Conservation (phyloP, 352 stramenopile species). For the Thraustotheca clavata region DNA sequence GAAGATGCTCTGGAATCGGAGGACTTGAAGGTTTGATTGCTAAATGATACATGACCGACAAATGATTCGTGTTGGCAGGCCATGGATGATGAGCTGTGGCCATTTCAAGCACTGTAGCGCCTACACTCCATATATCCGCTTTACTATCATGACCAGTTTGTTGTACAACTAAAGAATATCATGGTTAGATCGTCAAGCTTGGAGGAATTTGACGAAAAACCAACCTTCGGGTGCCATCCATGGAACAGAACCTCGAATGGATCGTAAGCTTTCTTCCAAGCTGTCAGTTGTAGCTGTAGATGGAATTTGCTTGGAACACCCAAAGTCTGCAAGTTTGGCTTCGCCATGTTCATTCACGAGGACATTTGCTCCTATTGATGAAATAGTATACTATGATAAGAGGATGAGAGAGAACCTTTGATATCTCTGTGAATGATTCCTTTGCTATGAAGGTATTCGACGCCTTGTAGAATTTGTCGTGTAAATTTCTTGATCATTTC, state of each 20-base stretch:
- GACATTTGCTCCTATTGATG: constrained; percentile 66
- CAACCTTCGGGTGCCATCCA: constrained; percentile 68
- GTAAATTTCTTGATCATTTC: constrained; percentile 87
- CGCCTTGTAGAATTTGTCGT: constrained; percentile 83
- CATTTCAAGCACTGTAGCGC: constrained; percentile 74
- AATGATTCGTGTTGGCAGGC: constrained; percentile 44
- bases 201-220: not conserved
- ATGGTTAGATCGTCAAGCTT: no score
- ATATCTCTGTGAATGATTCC: constrained; percentile 92
- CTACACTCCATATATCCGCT: constrained; percentile 76
- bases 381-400: not conserved
- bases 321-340: constrained; percentile 86
- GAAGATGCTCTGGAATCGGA: constrained; percentile 43
- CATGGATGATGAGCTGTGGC: constrained; percentile 63
- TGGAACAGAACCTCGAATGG: constrained; percentile 75
- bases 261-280: constrained; percentile 70
- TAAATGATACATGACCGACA: constrained; percentile 63
- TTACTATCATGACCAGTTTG: constrained; percentile 69
- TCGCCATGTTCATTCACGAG: constrained; percentile 81
- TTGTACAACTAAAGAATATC: constrained; percentile 34
- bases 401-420: constrained; percentile 43
- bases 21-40: constrained; percentile 44
- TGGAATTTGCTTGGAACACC: constrained; percentile 82
- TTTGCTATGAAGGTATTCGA: constrained; percentile 89
- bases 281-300: constrained; percentile 60